Evolutionary conservation across 2,329 filamentous ascomycete genomes (phyloP).

Genomic region (Trichoderma sp.): DNA sequence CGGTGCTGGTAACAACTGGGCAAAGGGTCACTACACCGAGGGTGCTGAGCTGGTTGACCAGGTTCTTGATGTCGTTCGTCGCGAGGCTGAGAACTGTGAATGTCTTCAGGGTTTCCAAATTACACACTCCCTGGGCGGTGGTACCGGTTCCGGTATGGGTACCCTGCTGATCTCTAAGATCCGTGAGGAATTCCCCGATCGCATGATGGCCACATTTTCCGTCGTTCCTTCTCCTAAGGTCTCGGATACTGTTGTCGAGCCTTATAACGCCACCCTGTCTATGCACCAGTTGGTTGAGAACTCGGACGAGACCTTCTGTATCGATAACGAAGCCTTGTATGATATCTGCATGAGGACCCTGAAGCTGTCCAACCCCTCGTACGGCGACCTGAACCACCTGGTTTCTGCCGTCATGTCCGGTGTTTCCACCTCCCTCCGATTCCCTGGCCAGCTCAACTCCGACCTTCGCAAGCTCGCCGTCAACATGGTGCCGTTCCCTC

Average conservation of each 20-base stretch:
- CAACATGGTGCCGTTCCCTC: constrained; percentile 99
- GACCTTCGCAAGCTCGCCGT: constrained; percentile 98
- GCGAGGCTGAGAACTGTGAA: constrained; percentile 97
- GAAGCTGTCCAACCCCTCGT: constrained; percentile 97
- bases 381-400: constrained; percentile 98
- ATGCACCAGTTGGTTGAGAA: constrained; percentile 99
- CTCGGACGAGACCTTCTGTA: constrained; percentile 99
- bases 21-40: constrained; percentile 99
- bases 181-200: constrained; percentile 98
- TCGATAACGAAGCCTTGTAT: constrained; percentile 99
- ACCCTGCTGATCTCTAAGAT: constrained; percentile 99
- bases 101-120: constrained; percentile 99
- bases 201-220: constrained; percentile 99
- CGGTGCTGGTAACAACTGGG: constrained; percentile 99
- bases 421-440: constrained; percentile 96
- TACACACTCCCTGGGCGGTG: constrained; percentile 98
- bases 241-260: constrained; percentile 98
- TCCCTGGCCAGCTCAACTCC: constrained; percentile 99
- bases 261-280: constrained; percentile 98
- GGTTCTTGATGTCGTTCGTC: constrained; percentile 95
- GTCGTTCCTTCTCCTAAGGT: constrained; percentile 98
- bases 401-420: constrained; percentile 99
- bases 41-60: constrained; percentile 97
- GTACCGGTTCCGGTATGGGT: constrained; percentile 99
- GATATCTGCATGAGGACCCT: constrained; percentile 99